Evolutionary conservation across 176 grass and related monocot species (phyloP), one percentile per base, ranked within the genome.

Genomic region (Miscanthus lutarioriparius): DNA sequence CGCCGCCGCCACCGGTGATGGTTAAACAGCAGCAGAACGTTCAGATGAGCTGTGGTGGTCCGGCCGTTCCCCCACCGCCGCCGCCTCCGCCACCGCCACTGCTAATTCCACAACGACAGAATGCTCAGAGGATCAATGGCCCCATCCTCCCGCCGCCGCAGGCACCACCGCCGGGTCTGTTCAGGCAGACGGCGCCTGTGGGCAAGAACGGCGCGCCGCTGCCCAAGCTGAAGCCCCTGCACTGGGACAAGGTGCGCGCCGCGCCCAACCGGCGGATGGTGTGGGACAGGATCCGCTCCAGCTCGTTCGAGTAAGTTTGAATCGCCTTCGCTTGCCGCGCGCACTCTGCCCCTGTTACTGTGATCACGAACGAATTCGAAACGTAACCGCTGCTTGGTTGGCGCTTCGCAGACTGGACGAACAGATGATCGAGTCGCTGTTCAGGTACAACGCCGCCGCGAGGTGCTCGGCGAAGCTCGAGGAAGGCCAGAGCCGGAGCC

Each of bases 181-280:
- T 80, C 40, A 77, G 83, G 74, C 87, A 81, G 73, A 17, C 61
- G 51, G 74, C 75, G 14, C 35, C 80, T 1, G 72, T 79, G 1
- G 84, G 86, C 39, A 45, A 89, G 77, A 90, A 93, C 58, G 91
- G 86, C 72, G 56, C 80, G 30, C 66, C 91, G 77, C 89, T 98
- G 77, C 87, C 93, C 1, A 98, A 98, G 84, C 91, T 99, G 79
- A 99, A 99, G 72, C 93, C 96, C 14, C 88, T 99, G 78, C 96
- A 99, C 83, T 99, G 96, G 96, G 96, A 99, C 91, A 99, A 99
- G 85, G 96, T 99, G 69, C 88, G 91, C 47, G 89, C 93, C 39
- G 88, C 93, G 30, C 93, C 96, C 10, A 91, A 99, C 65, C 87
- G 93, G 66, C 83, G 83, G 68, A 99, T 99, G 96, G 93, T 96